phyloP scores from a whole-genome alignment of 1,284 basidiomycete genomes.

The Gymnopus androsaceus region DNA sequence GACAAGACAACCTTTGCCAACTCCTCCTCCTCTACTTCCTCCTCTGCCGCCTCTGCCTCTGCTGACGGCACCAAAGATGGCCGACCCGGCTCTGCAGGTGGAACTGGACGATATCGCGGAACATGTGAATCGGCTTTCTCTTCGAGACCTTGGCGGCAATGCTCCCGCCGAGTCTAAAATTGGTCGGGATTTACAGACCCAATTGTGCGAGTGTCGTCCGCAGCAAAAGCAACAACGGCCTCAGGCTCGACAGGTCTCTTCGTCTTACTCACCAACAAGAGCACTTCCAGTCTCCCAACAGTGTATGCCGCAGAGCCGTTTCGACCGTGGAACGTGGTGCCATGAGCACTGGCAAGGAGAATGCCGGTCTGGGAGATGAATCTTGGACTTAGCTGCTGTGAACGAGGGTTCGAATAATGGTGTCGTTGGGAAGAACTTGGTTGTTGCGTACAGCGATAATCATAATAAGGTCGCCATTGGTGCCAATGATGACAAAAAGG shows the following conservation, averaged over 20 bases:
- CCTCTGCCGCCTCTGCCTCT: slow-evolving; percentile 25
- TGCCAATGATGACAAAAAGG: slow-evolving; percentile 29
- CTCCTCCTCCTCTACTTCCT: slow-evolving; percentile 2
- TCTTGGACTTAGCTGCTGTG: slow-evolving; percentile 38
- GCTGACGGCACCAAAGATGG: slow-evolving; percentile 40
- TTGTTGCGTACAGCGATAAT: slow-evolving; percentile 40
- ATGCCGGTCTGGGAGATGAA: slow-evolving; percentile 38
- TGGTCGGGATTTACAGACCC: not conserved
- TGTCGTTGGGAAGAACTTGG: slow-evolving; percentile 49
- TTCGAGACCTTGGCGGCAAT: too few species aligned
- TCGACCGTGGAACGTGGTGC: slow-evolving; percentile 12
- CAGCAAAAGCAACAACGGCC: not conserved
- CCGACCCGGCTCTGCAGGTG: slow-evolving; percentile 41
- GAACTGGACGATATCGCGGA: slow-evolving; percentile 47
- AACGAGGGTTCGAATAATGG: slow-evolving; percentile 35
- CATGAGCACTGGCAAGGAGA: slow-evolving; percentile 46
- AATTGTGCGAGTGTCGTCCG: not conserved
- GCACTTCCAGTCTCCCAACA: slow-evolving; percentile 5
- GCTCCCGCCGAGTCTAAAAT: slow-evolving; percentile 25
- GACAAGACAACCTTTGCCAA: not conserved
- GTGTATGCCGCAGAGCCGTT: slow-evolving; percentile 1
- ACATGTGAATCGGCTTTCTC: slow-evolving; percentile 34
- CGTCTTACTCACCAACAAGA: too few species aligned
- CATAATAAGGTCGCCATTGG: slow-evolving; percentile 26
- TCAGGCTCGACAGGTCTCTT: slow-evolving; percentile 1